Evolutionary conservation across 441 rosid genomes (phyloP), one percentile per base, ranked within the genome.

Genomic region (Euphorbia schlechtendalii): DNA sequence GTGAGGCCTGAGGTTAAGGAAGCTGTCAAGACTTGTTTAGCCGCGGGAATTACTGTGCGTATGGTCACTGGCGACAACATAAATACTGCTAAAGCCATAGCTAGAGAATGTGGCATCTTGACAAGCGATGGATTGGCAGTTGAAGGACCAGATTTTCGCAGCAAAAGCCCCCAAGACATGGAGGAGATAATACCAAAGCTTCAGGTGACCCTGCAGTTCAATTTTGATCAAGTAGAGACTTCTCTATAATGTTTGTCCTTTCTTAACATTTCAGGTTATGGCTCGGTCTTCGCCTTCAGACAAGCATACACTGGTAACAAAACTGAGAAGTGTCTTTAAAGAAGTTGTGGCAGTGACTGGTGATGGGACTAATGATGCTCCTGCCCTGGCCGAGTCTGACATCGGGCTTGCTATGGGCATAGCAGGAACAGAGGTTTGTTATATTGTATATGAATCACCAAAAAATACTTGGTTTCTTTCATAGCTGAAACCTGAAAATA

Each of bases 391-490:
- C 8, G 87, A 74, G 71, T 85, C 86, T 0, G 83, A 83, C 24
- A 78, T 85, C 8, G 90, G 90, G 8, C 84, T 83, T 24, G 79
- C 90, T 3, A 85, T 82, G 90, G 87, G 87, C 0, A 81, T 81
- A 45, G 83, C 81, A 54, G 85, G 86, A 64, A 84, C 86, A 14
- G 86, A 82, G 77, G 96, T 88, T 65, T 65, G 69, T 69, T n/a
- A n/a, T 27, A 2, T 25, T 24, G 17, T 22, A 40, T 40, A n/a
- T n/a, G n/a, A 40, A 40, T 40, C 3, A 40, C 45, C 45, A 1
- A 40, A 40, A 14, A 40, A 40, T 40, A 5, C 11, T 40, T 8
- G 52, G 48, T 15, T 43, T 43, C 12, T 43, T 43, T 43, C 17
- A 2, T 3, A n/a, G n/a, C n/a, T n/a, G n/a, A n/a, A n/a, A n/a